These are phyloP conservation scores for Saccharomycodes ludwigii DNA, from an alignment of 805 yeast genomes.

Conservation along the genomic window DNA sequence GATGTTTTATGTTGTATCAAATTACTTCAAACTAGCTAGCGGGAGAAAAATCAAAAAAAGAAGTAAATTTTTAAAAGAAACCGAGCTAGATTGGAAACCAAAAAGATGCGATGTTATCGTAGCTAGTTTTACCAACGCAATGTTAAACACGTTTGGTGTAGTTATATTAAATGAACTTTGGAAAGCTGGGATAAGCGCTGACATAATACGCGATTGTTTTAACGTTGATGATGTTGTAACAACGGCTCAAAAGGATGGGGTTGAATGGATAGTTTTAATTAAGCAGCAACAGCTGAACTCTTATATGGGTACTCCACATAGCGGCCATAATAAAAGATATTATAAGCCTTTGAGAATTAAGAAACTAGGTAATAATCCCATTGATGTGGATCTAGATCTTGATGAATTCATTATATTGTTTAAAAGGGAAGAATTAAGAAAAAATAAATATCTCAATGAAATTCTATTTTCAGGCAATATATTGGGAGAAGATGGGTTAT, in stretches of 20 bases:
- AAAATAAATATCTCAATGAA: constrained; percentile 7
- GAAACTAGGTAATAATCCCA: constrained; percentile 37
- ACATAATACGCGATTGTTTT: constrained; percentile 35
- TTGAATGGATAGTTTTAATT: constrained; percentile 64
- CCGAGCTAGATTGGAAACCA: constrained; percentile 36
- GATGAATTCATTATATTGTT: constrained; percentile 48
- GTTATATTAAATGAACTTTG: constrained; percentile 56
- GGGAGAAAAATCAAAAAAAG: constrained; percentile 23
- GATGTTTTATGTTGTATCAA: constrained; percentile 38
- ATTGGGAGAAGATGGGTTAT: constrained; percentile 14
- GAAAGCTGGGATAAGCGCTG: constrained; percentile 72
- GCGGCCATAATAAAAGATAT: constrained; percentile 28
- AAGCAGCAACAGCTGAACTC: constrained; percentile 44
- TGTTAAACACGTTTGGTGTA: constrained; percentile 48
- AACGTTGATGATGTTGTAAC: constrained; percentile 53
- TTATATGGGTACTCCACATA: constrained; percentile 4
- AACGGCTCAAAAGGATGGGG: constrained; percentile 56
- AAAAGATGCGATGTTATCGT: constrained; percentile 74
- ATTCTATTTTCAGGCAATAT: constrained; percentile 11
- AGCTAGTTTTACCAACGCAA: constrained; percentile 48
- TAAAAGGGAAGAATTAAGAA: constrained; percentile 18
- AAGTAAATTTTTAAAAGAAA: constrained; percentile 23
- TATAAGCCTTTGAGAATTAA: constrained; percentile 70
- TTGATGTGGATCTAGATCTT: constrained; percentile 62
- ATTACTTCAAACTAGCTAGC: constrained; percentile 29